Base-by-base conservation (phyloP, 148 eudicot species). In the Gaultheria prostrata region DNA sequence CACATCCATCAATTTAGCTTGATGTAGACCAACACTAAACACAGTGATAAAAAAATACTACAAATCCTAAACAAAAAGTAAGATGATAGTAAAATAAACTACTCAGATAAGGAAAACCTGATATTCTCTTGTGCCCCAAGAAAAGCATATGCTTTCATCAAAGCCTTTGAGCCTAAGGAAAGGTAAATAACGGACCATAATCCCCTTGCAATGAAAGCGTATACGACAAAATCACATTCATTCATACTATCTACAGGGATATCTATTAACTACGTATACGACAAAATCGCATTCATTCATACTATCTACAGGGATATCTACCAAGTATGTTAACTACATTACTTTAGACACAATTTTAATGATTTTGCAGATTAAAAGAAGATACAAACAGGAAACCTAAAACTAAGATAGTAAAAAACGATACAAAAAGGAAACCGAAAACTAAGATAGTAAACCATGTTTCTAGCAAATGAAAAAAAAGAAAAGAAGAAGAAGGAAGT, bases 1-100 rank as follows among this genome's bases (percentile, higher is more conserved):
- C 75, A 83, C 33, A 61, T 83, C 81, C 85, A 65, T 45, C 80
- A 30, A 33, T 77, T 35, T 17, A 11, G 2, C 20, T 2, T 73
- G 13, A 45, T 5, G 4, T 18, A 17, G n/a, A 2, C 24, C 26
- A 45, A 46, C n/a, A 46, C 6, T 4, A n/a, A 75, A 11, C 0
- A 74, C 11, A 75, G 18, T 39, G 49, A 73, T 3, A 72, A 65
- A 65, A 65, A 72, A 35, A 72, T 33, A 20, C 48, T 18, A 35
- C 26, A 73, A 20, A 73, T 17, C 77, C 48, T 15, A 35, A 18
- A 20, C 26, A 8, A 18, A 73, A 18, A 73, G n/a, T 18, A 73
- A 73, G 48, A 73, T 18, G 77, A 39, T 73, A 73, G 50, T 73
- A 49, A 7, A 39, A 2, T 73, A 39, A 28, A 18, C 20, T 9